Percentiles rank a stretch among this genome's conserved stretches.
phyloP scores from a whole-genome alignment of 176 grass and related monocot species.

The Hordeum vulgare region MorexV3_pseudomolecules_assembly NC_058523.1:546512547-546513046 shows the following conservation, averaged over 20 bases:
- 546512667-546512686: slow-evolving; percentile 97
- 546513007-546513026: slow-evolving; percentile 95
- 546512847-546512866: slow-evolving; percentile 47
- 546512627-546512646: slow-evolving; percentile 91
- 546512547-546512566: slow-evolving; percentile 62
- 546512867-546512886: slow-evolving; percentile 92
- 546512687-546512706: slow-evolving; percentile 96
- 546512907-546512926: slow-evolving; percentile 99
- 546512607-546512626: slow-evolving; percentile 92
- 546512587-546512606: slow-evolving; percentile 88
- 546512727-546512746: slow-evolving; percentile 89
- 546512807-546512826: slow-evolving; percentile 70
- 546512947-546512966: slow-evolving; percentile 79
- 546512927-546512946: slow-evolving; percentile 98
- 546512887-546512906: slow-evolving; percentile 98
- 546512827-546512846: slow-evolving; percentile 88
- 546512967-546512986: slow-evolving; percentile 89
- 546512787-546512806: slow-evolving; percentile 92
- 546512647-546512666: slow-evolving; percentile 81
- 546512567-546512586: slow-evolving; percentile 70
- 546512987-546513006: slow-evolving; percentile 79
- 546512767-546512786: slow-evolving; percentile 91
- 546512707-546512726: slow-evolving; percentile 92
- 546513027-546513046: slow-evolving; percentile 99
- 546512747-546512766: slow-evolving; percentile 57